Base-by-base conservation (phyloP, 164 flowering plant species). In the Liquidambar formosana region DNA sequence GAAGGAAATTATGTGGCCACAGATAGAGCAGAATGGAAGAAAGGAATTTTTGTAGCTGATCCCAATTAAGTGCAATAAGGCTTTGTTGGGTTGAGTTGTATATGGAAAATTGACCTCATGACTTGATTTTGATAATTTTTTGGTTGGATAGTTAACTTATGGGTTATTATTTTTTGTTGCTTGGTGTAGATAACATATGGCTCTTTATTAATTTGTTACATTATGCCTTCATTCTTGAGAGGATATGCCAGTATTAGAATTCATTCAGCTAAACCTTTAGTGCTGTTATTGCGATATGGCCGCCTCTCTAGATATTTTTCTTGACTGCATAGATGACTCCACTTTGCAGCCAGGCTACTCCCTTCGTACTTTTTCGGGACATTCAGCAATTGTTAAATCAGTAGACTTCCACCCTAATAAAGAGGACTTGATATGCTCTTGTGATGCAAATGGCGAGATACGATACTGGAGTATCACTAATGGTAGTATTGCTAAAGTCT, bases 381-480 rank as follows among this genome's bases (percentile, higher is more conserved):
- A 92, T 78, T 77, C 86, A 4, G 57, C 86, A 11, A 67, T 83
- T 69, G 97, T 89, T 23, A 79, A 77, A 81, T 89, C 97, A 53
- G 47, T 92, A 57, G 97, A 92, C 68, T 92, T 89, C 75, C 95
- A 92, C 74, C 97, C 97, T 21, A 80, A 51, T 63, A 84, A 84
- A 71, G 93, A 89, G 27, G 92, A 89, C 67, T 84, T 92, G 48
- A 73, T 92, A 64, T 89, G 90, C 79, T 92, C 97, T 25, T 87
- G 88, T 75, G 97, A 92, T 73, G 82, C 74, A 19, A 83, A 84
- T 71, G 78, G 82, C 27, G 95, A 92, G 77, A 89, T 92, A 46
- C 78, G 97, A 21, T 88, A 87, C 66, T 92, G 97, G 97, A 92
- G 87, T 71, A 81, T 92, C 71, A 80, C 73, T 54, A 88, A 87